Percentiles rank a stretch among this genome's conserved stretches.
Conservation (phyloP, 164 flowering plant genomes). For the Brasenia schreberi region DNA sequence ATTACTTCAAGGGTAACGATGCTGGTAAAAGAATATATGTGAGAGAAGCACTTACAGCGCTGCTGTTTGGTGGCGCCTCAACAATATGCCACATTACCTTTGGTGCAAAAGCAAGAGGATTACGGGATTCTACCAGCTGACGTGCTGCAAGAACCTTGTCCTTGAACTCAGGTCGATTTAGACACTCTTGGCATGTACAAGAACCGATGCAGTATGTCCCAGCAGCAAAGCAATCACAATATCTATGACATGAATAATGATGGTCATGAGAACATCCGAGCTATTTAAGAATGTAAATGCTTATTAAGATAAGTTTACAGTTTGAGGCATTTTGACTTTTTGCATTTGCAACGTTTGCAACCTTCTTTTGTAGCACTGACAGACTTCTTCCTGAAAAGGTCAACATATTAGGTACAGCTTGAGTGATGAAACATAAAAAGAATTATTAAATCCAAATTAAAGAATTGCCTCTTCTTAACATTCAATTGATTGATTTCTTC, state of each 20-base stretch:
- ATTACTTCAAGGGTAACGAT: not conserved
- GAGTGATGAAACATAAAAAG: not conserved
- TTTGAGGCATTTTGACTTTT: constrained; percentile 58
- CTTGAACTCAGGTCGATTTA: constrained; percentile 52
- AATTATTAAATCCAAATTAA: not conserved
- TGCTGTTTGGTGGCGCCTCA: constrained; percentile 17
- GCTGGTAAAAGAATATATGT: not conserved
- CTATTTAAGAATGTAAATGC: not conserved
- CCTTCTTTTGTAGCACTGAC: constrained; percentile 17
- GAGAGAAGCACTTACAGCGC: constrained; percentile 16
- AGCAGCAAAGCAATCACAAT: constrained; percentile 86
- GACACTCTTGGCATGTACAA: constrained; percentile 74
- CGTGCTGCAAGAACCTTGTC: constrained; percentile 49
- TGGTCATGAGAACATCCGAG: not conserved
- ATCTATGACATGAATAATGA: constrained; percentile 26
- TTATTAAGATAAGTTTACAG: constrained; percentile 39
- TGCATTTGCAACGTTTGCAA: constrained; percentile 68
- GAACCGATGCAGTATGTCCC: constrained; percentile 60
- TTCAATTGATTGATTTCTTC: constrained; percentile 31
- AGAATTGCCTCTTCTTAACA: constrained; percentile 24
- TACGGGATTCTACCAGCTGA: constrained; percentile 57
- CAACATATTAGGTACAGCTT: not conserved
- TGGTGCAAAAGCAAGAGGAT: constrained; percentile 84
- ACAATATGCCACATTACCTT: constrained; percentile 27
- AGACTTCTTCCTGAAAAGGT: constrained; percentile 20